Base-by-base conservation (phyloP, 2,329 filamentous ascomycete genomes). In the Fusarium concolor region DNA sequence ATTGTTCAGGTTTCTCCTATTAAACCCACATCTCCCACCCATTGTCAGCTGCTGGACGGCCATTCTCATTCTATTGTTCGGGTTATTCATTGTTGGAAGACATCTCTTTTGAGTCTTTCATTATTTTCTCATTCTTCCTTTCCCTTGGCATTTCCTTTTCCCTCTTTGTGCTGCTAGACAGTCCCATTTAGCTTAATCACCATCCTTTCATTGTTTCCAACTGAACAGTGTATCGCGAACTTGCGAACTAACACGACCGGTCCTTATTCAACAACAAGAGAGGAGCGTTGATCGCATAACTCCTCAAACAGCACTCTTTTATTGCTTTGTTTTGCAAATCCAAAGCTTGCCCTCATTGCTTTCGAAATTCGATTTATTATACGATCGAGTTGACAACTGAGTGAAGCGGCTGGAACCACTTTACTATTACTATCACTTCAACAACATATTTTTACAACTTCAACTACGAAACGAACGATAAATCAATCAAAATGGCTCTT, bases 251-350 rank as follows among this genome's bases (percentile, higher is more conserved):
- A 49, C 65, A 58, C 62, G 29, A 62, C 56, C 56, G 37, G 54
- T 70, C 49, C 42, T 68, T 65, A 74, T 66, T 65, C 59, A 67
- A 56, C n/a, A 49, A 58, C 62, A 62, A 43, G 62, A 74, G 72
- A 76, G 73, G 72, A 75, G 67, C 74, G 74, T 76, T 76, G 75
- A 76, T 75, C 75, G 74, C 65, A 66, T 55, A 52, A 47, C 60
- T 75, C 68, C 72, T 75, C 72, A 68, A 45, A 28, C 38, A 64
- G 46, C 71, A 70, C 44, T 74, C 72, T 24, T 64, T 74, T 56
- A 45, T 43, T 68, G 42, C 55, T 52, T 67, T 57, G 44, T 49
- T 60, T 61, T 52, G 17, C 31, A 41, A 61, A 56, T 33, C 41
- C 41, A 42, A 65, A 60, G 41, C 58, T 51, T 45, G 29, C 58